Evolutionary conservation across 352 stramenopile genomes (phyloP), one percentile per base, ranked within the genome.

Genomic region (Pythium diclinum): DNA sequence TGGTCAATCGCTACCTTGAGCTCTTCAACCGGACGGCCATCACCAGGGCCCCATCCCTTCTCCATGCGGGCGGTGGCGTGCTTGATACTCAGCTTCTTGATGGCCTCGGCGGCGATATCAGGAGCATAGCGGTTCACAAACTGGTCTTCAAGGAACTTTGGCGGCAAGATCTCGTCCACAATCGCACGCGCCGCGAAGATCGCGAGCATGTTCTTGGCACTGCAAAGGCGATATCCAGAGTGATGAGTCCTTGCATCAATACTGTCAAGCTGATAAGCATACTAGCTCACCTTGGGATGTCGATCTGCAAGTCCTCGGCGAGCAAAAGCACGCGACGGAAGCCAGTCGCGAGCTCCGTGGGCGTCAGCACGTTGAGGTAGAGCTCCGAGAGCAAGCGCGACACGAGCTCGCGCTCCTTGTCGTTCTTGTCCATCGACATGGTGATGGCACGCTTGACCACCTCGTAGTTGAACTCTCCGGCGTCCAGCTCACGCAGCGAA

Each of bases 141-240:
- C 34, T 94, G 90, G 65, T 99, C 96, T 58, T 96, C 96, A 13
- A 99, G 73, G 69, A 99, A 99, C 42, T 94, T 97, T 19, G 98
- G 98, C 36, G 98, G 95, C 13, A 99, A 70, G 34, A 99, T 97
- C 72, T 99, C 98, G 69, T 99, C 98, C 38, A 98, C 96, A 10
- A 99, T 96, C 6, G 97, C 97, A 23, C 98, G 91, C 5, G 97
- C 98, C 32, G 98, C 79, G 80, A 99, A 99, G 67, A 96, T 97
- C 38, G 94, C 87, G 30, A 99, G 80, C 85, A 98, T 98, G 47
- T 83, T 90, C 69, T 95, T 81, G 55, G 89, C 89, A 36, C 68
- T 86, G 47, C 34, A 49, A 30, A 16, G 19, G 14, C 19, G 32
- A 51, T 0, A 42, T n/a, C 16, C 10, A 30, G 10, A 21, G 17